Base-by-base conservation (phyloP, 257 asterid species). In the Hygrophila difformis region DNA sequence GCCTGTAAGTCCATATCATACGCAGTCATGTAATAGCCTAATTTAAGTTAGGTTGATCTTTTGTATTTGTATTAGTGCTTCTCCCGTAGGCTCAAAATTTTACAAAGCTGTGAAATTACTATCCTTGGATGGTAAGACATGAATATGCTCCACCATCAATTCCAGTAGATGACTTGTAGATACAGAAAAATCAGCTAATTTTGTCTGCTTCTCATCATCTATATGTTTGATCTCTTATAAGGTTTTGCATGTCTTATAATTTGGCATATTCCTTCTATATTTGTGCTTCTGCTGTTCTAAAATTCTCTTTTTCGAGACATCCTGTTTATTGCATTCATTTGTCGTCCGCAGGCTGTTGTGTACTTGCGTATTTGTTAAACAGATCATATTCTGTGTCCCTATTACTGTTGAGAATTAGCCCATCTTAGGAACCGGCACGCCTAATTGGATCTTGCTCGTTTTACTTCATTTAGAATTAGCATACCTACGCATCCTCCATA, bases 111-210 rank as follows among this genome's bases (percentile, higher is more conserved):
- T 18, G 44, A 52, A 47, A 7, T 39, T 39, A 23, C 44, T 46
- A 41, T 62, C 60, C 51, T 36, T 26, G 69, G 74, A 64, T 54
- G 73, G 71, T 18, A 60, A 63, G 64, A 53, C 46, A 53, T 18
- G 57, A 28, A 64, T 40, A 65, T 67, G 72, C 74, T 70, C 70
- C 72, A 63, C 50, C 82, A 55, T 53, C 78, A 67, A 73, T 69
- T 59, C 77, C 82, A 57, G 69, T 67, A 65, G 75, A 68, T 56
- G 77, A 77, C 52, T 67, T 59, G 64, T 76, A 68, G 34, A 57
- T 44, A 67, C 69, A 68, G 51, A 76, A 56, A 14, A 71, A 47
- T 66, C 57, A 51, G 56, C 37, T 39, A 36, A 63, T 48, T 37
- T 11, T 51, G 28, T 65, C 78, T 45, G 64, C 69, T 65, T 77